Conservation (phyloP, 1,284 basidiomycete species). For the Trichosporon sp. region DNA sequence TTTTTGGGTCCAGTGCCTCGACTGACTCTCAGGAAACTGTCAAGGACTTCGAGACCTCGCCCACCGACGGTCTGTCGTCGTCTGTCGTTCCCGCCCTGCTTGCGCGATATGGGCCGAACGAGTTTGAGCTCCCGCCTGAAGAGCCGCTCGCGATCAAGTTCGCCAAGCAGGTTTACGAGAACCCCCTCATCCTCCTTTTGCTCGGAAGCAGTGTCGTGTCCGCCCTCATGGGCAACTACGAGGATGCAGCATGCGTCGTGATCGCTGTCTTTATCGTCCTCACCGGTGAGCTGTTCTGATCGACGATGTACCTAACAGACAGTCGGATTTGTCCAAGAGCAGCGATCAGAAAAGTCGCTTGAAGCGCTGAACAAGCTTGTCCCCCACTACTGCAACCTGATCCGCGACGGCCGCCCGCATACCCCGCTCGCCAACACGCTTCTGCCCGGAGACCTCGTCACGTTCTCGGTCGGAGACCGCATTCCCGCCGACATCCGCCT, state of each 20-base stretch:
- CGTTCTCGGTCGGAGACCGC: constrained; percentile 83
- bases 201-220: constrained; percentile 85
- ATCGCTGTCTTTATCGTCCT: constrained; percentile 92
- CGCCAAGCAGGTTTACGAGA: constrained; percentile 83
- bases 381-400: constrained; percentile 90
- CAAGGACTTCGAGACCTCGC: constrained; percentile 64
- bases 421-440: constrained; percentile 90
- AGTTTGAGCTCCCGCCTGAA: constrained; percentile 82
- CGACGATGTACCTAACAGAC: constrained; percentile 25
- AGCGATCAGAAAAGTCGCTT: constrained; percentile 88
- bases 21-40: constrained; percentile 48
- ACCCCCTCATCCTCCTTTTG: constrained; percentile 84
- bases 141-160: constrained; percentile 85
- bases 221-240: constrained; percentile 86
- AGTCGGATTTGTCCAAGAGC: constrained; percentile 96
- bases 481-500: constrained; percentile 91
- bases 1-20: constrained; percentile 18
- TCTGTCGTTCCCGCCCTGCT: constrained; percentile 70
- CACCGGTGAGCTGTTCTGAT: constrained; percentile 65
- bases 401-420: constrained; percentile 75
- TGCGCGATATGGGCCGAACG: constrained; percentile 80
- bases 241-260: constrained; percentile 91
- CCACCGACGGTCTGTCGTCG: constrained; percentile 66
- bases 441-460: constrained; percentile 90
- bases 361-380: constrained; percentile 95